These are phyloP conservation scores for Xylaria nigripes DNA, from an alignment of 495 filamentous ascomycete genomes.

Conservation along the genomic window DNA sequence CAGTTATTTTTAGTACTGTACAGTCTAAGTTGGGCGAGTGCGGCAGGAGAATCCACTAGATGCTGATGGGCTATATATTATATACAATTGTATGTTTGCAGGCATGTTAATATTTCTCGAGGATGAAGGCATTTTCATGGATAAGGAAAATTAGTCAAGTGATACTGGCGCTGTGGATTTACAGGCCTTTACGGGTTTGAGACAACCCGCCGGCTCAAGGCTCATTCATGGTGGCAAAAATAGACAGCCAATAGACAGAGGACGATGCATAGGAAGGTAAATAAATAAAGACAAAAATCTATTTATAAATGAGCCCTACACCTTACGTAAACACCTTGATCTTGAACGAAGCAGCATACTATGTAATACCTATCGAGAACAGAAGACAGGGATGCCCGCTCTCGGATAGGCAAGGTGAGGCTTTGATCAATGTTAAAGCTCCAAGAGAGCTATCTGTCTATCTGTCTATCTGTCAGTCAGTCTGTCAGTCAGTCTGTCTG, in stretches of 20 bases:
- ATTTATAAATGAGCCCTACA: neutral
- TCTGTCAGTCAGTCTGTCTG: too few relatives aligned
- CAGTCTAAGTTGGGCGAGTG: neutral
- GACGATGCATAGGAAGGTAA: constrained; percentile 8
- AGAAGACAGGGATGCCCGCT: neutral
- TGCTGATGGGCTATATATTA: constrained; percentile 8
- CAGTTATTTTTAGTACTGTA: constrained; percentile 6
- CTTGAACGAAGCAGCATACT: neutral
- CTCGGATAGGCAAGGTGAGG: neutral
- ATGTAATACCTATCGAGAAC: neutral
- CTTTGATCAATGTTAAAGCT: too few relatives aligned
- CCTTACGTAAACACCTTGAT: neutral
- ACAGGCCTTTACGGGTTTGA: neutral
- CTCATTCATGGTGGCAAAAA: constrained; percentile 4
- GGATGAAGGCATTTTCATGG: constrained; percentile 14
- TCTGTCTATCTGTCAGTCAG: neutral
- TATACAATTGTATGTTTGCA: constrained; percentile 14
- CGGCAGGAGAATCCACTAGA: neutral
- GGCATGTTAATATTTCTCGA: constrained; percentile 11
- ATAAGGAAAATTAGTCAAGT: constrained; percentile 13
- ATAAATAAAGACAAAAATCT: constrained; percentile 8
- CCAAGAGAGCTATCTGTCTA: neutral
- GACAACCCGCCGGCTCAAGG: constrained; percentile 4
- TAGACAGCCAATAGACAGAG: constrained; percentile 14
- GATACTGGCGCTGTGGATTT: constrained; percentile 13